phyloP scores from a whole-genome alignment of 768 basidiomycete species.

The Suillus ampliporus region DNA sequence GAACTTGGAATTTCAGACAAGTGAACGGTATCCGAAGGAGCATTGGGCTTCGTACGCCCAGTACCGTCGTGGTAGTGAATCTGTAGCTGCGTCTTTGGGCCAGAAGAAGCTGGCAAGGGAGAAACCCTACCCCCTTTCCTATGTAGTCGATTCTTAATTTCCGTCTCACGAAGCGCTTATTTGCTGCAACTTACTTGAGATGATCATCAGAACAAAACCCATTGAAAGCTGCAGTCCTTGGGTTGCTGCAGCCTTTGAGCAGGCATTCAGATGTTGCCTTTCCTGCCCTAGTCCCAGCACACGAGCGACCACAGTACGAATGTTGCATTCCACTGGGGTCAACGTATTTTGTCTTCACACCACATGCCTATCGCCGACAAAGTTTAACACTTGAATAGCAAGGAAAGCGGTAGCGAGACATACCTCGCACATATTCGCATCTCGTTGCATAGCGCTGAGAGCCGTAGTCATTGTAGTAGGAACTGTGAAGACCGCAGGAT shows the following conservation, averaged over 20 bases:
- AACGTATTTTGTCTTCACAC: slow-evolving; percentile 64
- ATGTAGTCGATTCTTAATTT: not conserved
- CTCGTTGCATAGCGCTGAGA: not conserved
- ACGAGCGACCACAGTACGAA: slow-evolving; percentile 65
- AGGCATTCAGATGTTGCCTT: slow-evolving; percentile 47
- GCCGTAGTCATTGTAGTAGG: slow-evolving; percentile 10
- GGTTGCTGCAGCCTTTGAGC: slow-evolving; percentile 57
- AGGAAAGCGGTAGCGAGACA: slow-evolving; percentile 5
- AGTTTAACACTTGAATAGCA: not conserved
- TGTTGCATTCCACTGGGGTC: slow-evolving; percentile 61
- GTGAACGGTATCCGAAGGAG: slow-evolving; percentile 42
- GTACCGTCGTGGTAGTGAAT: not conserved
- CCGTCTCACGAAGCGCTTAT: not conserved
- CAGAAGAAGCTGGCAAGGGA: not conserved
- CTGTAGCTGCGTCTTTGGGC: not conserved
- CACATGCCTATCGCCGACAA: slow-evolving; percentile 51
- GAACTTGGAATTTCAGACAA: slow-evolving; percentile 54
- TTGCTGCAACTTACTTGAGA: slow-evolving; percentile 49
- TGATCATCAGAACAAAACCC: slow-evolving; percentile 66
- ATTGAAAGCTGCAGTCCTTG: slow-evolving; percentile 53
- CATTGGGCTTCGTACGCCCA: not conserved
- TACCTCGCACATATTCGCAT: slow-evolving; percentile 32
- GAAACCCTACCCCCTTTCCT: not conserved
- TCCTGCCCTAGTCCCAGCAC: slow-evolving; percentile 53
- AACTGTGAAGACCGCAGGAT: not conserved